Base-by-base conservation (phyloP, 768 basidiomycete species). In the Fibroporia radiculosa region DNA sequence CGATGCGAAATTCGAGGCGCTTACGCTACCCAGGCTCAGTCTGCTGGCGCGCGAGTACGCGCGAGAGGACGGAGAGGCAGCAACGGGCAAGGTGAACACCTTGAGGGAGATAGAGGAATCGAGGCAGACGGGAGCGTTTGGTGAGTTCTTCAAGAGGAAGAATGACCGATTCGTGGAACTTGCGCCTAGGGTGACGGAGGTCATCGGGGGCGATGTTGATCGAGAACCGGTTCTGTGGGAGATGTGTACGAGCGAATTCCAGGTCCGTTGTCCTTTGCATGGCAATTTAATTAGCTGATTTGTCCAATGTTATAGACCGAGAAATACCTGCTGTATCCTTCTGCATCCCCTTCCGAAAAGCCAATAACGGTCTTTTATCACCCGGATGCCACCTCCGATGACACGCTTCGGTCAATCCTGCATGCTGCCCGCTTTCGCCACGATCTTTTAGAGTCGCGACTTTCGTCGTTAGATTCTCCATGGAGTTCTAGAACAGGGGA, bases 1-100 rank as follows among this genome's bases (percentile, higher is more conserved):
- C 22, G 51, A 53, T 14, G 56, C 59, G 37, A 56, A 46, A 10
- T 60, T 60, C 46, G 59, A 60, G 51, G 43, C 56, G 48, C 52
- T 60, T 12, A 60, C 59, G 34, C 47, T 58, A 13, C 59, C 59
- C n/a, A 48, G 59, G 18, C 42, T 58, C 2, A 52, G 50, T 44
- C n/a, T 41, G 32, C 55, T 58, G 20, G 55, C 56, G 44, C 42
- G 50, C 18, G 48, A 49, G 14, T 57, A 51, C 43, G 50, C 49
- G 13, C 42, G 42, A n/a, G 26, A 26, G 28, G 31, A 33, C n/a
- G 43, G 39, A 10, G 37, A 37, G 12, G 35, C 42, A 23, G 40
- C 23, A 28, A 23, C 32, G 10, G n/a, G 16, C 16, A 25, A 28
- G 5, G 44, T 57, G 16, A 34, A 36, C 1, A 45, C 56, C 20